A percentile compares a stretch with the other conserved stretches of the same genome.
phyloP scores from a whole-genome alignment of 768 basidiomycete species.

The Lactarius sanguifluus region DNA sequence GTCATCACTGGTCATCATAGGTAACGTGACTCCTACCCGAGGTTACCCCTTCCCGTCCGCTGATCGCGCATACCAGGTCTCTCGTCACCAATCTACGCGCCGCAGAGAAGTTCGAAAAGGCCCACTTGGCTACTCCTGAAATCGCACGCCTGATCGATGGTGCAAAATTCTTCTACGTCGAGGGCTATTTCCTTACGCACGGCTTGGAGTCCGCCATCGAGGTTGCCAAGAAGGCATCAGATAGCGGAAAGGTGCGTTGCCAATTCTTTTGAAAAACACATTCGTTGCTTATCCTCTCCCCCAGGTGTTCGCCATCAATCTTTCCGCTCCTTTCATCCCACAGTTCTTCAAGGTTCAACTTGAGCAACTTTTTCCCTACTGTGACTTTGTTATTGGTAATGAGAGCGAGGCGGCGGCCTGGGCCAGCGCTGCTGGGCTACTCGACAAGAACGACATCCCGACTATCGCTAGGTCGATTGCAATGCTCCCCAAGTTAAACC shows the following conservation, averaged over 20 bases:
- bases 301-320: slow-evolving; percentile 86
- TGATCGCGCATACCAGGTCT: slow-evolving; percentile 51
- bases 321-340: slow-evolving; percentile 96
- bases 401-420: slow-evolving; percentile 91
- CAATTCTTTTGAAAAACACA: background rate
- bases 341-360: slow-evolving; percentile 89
- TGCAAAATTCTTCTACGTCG: slow-evolving; percentile 90
- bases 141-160: slow-evolving; percentile 75
- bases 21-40: slow-evolving; percentile 42
- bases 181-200: slow-evolving; percentile 93
- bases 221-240: slow-evolving; percentile 75
- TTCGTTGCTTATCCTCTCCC: slow-evolving; percentile 9
- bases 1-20: slow-evolving; percentile 91
- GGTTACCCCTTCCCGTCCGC: background rate
- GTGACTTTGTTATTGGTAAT: slow-evolving; percentile 93
- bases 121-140: slow-evolving; percentile 72
- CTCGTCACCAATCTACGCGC: slow-evolving; percentile 88
- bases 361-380: slow-evolving; percentile 75
- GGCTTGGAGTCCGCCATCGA: slow-evolving; percentile 70
- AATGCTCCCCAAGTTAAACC: slow-evolving; percentile 69
- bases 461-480: slow-evolving; percentile 77
- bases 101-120: slow-evolving; percentile 85
- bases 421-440: slow-evolving; percentile 68
- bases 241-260: slow-evolving; percentile 65
- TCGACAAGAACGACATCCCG: slow-evolving; percentile 55